These are phyloP conservation scores for Corymbia maculata DNA, from an alignment of 345 rosid genomes.

Conservation along the genomic window DNA sequence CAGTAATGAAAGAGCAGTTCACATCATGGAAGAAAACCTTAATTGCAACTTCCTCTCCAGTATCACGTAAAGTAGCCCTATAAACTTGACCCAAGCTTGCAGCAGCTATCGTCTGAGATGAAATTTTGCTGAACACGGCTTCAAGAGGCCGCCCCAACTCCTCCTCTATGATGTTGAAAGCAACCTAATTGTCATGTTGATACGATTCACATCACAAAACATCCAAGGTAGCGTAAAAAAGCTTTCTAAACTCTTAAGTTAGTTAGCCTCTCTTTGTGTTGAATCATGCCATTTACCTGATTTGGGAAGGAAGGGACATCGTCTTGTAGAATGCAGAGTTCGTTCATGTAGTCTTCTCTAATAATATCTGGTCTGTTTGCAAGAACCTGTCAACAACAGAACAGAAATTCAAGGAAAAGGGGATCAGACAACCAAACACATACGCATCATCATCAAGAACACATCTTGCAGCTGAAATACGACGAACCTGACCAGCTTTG, in stretches of 20 bases:
- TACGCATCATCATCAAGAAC: not conserved
- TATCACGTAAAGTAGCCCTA: conserved; percentile 76
- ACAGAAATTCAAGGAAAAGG: not conserved
- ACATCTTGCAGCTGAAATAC: not conserved
- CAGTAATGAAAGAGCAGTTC: not conserved
- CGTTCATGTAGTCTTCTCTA: conserved; percentile 96
- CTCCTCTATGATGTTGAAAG: conserved; percentile 87
- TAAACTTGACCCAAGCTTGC: conserved; percentile 98
- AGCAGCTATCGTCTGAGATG: conserved; percentile 82
- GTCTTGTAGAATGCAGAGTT: conserved; percentile 95
- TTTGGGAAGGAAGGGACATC: conserved; percentile 95
- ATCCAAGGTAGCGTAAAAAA: not conserved
- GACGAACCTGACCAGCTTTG: conserved; percentile 90
- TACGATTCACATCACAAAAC: not conserved
- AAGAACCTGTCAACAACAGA: conserved; percentile 45
- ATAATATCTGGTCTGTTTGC: conserved; percentile 95
- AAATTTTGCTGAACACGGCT: conserved; percentile 76
- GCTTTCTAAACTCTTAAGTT: not conserved
- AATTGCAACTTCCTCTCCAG: conserved; percentile 96
- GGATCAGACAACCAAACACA: not conserved
- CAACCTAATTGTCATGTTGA: conserved; percentile 40
- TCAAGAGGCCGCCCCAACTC: conserved; percentile 89
- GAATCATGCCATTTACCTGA: conserved; percentile 33
- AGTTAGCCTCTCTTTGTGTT: not conserved
- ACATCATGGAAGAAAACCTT: conserved; percentile 44